Evolutionary conservation across 2,329 filamentous ascomycete species (phyloP).

Genomic region (Clarireedia hainanense): DNA sequence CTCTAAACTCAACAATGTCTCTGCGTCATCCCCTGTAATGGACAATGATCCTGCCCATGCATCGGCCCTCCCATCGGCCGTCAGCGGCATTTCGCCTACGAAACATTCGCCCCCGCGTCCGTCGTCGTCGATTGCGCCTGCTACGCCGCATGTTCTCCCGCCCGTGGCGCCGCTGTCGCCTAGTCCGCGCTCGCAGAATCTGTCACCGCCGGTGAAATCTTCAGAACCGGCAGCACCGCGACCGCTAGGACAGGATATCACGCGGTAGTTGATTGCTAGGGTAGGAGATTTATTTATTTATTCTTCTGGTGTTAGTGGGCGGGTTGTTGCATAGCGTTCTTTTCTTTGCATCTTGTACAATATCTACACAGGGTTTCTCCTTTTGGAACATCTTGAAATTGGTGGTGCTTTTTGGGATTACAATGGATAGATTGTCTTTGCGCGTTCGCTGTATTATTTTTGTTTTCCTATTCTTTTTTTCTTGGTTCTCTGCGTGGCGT

Average conservation of each 20-base stretch:
- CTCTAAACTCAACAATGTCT: neutral
- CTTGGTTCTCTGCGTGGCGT: no score
- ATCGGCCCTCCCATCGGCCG: conserved; percentile 27
- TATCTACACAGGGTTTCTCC: no score
- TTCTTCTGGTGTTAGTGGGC: no score
- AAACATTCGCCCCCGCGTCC: conserved; percentile 34
- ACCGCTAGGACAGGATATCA: neutral
- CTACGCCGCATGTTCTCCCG: conserved; percentile 42
- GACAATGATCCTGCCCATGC: conserved; percentile 16
- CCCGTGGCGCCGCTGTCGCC: conserved; percentile 51
- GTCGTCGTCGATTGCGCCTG: conserved; percentile 17
- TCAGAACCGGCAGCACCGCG: conserved; percentile 14
- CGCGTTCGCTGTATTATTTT: no score
- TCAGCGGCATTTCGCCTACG: conserved; percentile 37
- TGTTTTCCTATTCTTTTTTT: no score
- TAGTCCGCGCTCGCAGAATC: conserved; percentile 46
- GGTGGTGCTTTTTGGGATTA: no score
- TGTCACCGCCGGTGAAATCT: conserved; percentile 53
- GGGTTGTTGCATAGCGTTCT: no score
- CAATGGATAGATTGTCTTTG: no score
- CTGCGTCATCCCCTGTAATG: conserved; percentile 9
- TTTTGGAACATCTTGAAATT: no score
- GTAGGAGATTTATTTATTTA: no score
- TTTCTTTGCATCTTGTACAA: no score
- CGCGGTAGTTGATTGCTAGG: neutral